Evolutionary conservation across 805 yeast genomes (phyloP), one percentile per base, ranked within the genome.

Genomic region (Suhomyces sp.): DNA sequence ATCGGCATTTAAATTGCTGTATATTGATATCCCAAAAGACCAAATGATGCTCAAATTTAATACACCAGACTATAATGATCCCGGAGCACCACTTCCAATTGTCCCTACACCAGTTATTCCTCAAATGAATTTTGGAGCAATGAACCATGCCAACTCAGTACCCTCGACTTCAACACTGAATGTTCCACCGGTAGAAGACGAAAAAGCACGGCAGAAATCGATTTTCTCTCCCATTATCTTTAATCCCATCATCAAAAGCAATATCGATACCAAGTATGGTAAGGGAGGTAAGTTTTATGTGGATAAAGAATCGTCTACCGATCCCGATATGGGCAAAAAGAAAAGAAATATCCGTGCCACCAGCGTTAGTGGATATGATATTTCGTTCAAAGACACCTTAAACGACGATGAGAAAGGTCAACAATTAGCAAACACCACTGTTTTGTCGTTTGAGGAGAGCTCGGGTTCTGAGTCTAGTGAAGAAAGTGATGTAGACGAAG

Each of bases 251-350:
- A 87, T 90, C 51, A 85, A 84, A 52, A 80, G 82, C 46, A 84
- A 81, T 53, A 85, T 93, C 40, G 98, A 93, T 64, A 84, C 88
- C 52, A 93, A 93, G 63, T 93, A 93, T 62, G 86, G 86, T 10
- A 79, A 80, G 57, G 99, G 99, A 5, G 99, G 99, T 1, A 88
- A 92, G 63, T 93, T 88, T 64, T 91, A 85, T 64, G 89, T 88
- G 13, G 72, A 69, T 4, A 66, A 69, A 46, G 78, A 74, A n/a
- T 56, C 57, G 13, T 49, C 65, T 8, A 52, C 47, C 13, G 71
- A 60, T 22, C 48, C 55, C 3, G 71, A 67, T 17, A 61, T 59
- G 9, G 50, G 48, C 26, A 50, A 60, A 44, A 62, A 60, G 44
- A 55, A 57, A 38, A 60, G 60, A 15, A 56, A 57, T 23, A 46